These are phyloP conservation scores for Candida oleophila DNA, from an alignment of 805 yeast genomes.

Conservation along the genomic window DNA sequence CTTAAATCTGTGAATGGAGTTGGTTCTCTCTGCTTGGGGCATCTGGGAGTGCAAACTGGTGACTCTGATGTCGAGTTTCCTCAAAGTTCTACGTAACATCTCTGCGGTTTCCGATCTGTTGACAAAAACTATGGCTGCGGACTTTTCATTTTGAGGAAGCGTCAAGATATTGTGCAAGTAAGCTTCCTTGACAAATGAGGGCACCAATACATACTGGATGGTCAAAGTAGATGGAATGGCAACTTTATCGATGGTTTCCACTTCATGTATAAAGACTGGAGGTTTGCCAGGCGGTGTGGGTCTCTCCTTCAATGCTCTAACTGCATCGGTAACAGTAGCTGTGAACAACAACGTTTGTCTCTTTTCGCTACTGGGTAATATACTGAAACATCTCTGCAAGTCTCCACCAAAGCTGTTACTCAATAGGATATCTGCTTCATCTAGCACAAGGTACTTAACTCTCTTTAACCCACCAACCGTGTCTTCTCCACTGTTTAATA, in stretches of 20 bases:
- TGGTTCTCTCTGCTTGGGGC: conserved; percentile 90
- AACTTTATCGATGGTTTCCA: conserved; percentile 68
- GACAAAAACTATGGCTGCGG: conserved; percentile 83
- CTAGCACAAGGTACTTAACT: conserved; percentile 79
- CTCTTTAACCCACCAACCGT: conserved; percentile 76
- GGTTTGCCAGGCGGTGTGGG: conserved; percentile 54
- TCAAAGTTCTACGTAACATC: conserved; percentile 71
- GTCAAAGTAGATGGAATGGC: conserved; percentile 76
- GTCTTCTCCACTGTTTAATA: conserved; percentile 84
- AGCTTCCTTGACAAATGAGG: conserved; percentile 88
- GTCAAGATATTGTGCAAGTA: conserved; percentile 70
- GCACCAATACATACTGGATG: conserved; percentile 71
- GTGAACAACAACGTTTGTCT: conserved; percentile 92
- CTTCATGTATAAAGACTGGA: conserved; percentile 69
- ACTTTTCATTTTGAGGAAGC: conserved; percentile 57
- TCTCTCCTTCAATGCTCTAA: conserved; percentile 70
- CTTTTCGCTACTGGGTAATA: conserved; percentile 65
- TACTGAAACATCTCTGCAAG: conserved; percentile 65
- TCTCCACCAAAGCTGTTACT: conserved; percentile 83
- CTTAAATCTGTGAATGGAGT: conserved; percentile 86
- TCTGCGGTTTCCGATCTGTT: conserved; percentile 92
- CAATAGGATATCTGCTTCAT: conserved; percentile 92
- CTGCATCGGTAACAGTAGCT: conserved; percentile 94
- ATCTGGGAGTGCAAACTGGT: conserved; percentile 92
- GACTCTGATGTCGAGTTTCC: conserved; percentile 72